A percentile compares a stretch with the other conserved stretches of the same genome.
Evolutionary conservation across 2,329 filamentous ascomycete species (phyloP).

Genomic region (Boeremia exigua): DNA sequence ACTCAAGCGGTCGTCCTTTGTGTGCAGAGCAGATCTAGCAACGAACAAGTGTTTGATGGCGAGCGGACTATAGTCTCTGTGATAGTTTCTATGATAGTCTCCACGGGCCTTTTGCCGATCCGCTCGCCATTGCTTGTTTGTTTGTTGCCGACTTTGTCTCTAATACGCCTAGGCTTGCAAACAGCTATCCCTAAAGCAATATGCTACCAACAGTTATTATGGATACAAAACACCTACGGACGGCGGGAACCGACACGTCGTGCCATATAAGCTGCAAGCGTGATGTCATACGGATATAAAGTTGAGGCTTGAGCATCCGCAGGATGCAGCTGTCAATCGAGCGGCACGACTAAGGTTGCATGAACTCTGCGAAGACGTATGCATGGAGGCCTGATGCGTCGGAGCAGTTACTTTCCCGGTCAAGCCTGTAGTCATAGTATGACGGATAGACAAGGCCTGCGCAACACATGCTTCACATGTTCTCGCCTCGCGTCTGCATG

Average conservation of each 20-base stretch:
- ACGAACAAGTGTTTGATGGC: too few relatives aligned
- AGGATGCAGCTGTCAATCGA: constrained; percentile 3
- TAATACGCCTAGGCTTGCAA: too few relatives aligned
- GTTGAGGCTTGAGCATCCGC: background rate
- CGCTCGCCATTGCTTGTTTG: too few relatives aligned
- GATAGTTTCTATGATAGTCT: too few relatives aligned
- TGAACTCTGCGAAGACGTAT: background rate
- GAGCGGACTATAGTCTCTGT: too few relatives aligned
- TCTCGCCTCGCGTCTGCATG: too few relatives aligned
- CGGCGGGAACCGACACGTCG: background rate
- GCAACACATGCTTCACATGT: background rate
- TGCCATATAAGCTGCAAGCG: background rate
- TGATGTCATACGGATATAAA: background rate
- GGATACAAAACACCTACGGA: background rate
- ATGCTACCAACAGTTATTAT: background rate
- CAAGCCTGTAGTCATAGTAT: background rate
- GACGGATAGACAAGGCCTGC: background rate
- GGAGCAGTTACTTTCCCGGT: constrained; percentile 1
- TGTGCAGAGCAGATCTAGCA: background rate
- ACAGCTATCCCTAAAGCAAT: background rate
- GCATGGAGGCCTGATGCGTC: constrained; percentile 2
- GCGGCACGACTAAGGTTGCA: background rate
- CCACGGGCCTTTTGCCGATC: too few relatives aligned
- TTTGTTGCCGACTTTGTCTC: too few relatives aligned
- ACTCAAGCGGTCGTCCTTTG: constrained; percentile 1